Conservation (phyloP, 176 grass and related monocot genomes). For the Oryza meridionalis region DNA sequence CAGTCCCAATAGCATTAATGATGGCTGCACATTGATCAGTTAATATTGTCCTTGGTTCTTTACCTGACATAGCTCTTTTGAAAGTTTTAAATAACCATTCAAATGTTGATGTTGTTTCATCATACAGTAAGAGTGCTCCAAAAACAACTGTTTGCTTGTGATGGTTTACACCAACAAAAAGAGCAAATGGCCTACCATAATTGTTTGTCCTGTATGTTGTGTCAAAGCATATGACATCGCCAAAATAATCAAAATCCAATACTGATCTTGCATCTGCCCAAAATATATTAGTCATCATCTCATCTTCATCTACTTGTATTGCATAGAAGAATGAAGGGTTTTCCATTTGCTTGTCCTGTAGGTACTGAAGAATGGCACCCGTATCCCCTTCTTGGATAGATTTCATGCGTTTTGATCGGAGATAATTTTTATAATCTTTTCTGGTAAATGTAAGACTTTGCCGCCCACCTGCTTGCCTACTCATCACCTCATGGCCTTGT, state of each 20-base stretch:
- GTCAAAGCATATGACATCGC: conserved; percentile 52
- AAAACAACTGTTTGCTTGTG: too few species aligned
- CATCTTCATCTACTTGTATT: conserved; percentile 57
- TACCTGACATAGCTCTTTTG: too few species aligned
- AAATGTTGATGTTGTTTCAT: too few species aligned
- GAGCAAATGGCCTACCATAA: too few species aligned
- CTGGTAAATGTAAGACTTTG: neutral
- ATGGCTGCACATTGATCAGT: too few species aligned
- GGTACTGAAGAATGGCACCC: neutral
- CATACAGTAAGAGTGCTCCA: too few species aligned
- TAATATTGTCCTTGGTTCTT: too few species aligned
- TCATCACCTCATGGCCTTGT: too few species aligned
- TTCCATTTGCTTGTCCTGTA: neutral
- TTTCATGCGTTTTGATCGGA: neutral
- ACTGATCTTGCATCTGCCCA: conserved; percentile 50
- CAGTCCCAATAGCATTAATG: too few species aligned
- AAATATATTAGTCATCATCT: conserved; percentile 53
- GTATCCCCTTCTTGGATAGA: neutral
- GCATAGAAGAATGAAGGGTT: neutral
- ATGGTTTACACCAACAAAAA: too few species aligned
- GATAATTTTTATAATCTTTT: neutral
- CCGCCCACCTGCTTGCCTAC: neutral
- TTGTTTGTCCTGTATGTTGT: too few species aligned
- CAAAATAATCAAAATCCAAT: conserved; percentile 47
- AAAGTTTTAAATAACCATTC: too few species aligned